A percentile compares a stretch with the other conserved stretches of the same genome.
phyloP scores from a whole-genome alignment of 2,329 filamentous ascomycete species.

The Neocatenulostroma microsporum region DNA sequence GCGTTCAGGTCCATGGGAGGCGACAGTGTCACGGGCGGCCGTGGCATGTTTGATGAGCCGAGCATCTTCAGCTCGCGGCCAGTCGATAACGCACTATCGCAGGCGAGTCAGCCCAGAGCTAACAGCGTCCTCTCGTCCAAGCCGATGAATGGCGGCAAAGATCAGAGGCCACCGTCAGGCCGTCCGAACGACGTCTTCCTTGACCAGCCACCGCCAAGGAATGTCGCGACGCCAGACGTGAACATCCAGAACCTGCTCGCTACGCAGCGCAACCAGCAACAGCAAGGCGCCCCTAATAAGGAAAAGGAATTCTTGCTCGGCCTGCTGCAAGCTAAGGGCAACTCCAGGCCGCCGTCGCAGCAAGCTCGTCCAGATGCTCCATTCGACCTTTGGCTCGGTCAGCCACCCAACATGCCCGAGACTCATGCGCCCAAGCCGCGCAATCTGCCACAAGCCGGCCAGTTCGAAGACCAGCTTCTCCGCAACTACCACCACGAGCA shows the following conservation, averaged over 20 bases:
- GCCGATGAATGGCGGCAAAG: slow-evolving; percentile 16
- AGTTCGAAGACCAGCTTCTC: slow-evolving; percentile 30
- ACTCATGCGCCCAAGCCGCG: slow-evolving; percentile 32
- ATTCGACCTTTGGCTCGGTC: slow-evolving; percentile 31
- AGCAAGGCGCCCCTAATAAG: slow-evolving; percentile 42
- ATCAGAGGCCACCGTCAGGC: slow-evolving; percentile 18
- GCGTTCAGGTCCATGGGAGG: slow-evolving; percentile 4
- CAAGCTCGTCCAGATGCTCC: slow-evolving; percentile 24
- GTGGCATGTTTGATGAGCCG: slow-evolving; percentile 11
- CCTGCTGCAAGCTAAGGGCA: slow-evolving; percentile 53
- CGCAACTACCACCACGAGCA: slow-evolving; percentile 20
- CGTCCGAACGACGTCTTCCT: slow-evolving; percentile 19
- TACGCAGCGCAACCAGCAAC: slow-evolving; percentile 34
- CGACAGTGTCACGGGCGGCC: slow-evolving; percentile 1
- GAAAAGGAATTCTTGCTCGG: slow-evolving; percentile 73
- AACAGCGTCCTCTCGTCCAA: slow-evolving; percentile 15
- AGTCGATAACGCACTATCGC: slow-evolving; percentile 9
- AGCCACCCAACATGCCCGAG: slow-evolving; percentile 20
- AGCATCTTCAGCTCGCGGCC: slow-evolving; percentile 8
- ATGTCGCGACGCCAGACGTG: slow-evolving; percentile 24
- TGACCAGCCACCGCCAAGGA: slow-evolving; percentile 22
- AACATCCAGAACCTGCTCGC: slow-evolving; percentile 32
- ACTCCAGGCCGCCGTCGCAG: slow-evolving; percentile 29
- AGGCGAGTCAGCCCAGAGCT: too few relatives aligned
- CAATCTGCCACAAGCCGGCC: slow-evolving; percentile 27